Base-by-base conservation (phyloP, 192 early-diverging fungal genomes). In the Spizellomyces punctatus region DNA sequence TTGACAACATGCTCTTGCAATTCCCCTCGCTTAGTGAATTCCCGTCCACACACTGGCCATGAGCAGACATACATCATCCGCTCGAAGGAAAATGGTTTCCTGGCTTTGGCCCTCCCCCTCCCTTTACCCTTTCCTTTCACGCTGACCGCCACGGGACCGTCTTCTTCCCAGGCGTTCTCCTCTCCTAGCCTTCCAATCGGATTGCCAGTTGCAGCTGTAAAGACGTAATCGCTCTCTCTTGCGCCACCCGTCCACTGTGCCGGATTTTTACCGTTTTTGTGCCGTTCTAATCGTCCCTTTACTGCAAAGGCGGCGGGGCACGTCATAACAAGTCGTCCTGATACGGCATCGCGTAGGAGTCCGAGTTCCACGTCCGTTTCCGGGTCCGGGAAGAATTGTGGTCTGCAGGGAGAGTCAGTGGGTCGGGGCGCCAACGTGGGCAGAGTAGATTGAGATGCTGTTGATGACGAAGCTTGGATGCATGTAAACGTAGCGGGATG, bases 251-350 rank as follows among this genome's bases (percentile, higher is more conserved):
- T 65, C 71, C 71, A 74, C 4, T 17, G 21, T 12, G 19, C n/a
- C 16, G 72, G 72, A 59, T 74, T 19, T 44, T 67, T 74, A 17
- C 64, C 65, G n/a, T 58, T 67, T 19, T 60, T 6, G 57, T 74
- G 72, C 2, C 72, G 63, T 17, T 22, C 36, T 2, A 74, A 58
- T 1, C 72, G 50, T 7, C 56, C 43, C 6, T 55, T 46, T 14
- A 74, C 72, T n/a, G 72, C 72, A 67, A 74, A 74, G 6, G 72
- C 72, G 10, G 72, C 72, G 16, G 72, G 62, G 47, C 72, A 74
- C 0, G 56, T 12, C 56, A 74, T 22, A n/a, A 74, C 65, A 12
- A 74, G 55, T 6, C 55, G 52, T 19, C 56, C 54, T 8, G 52
- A 45, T 6, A 47, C 8, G 5, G 52, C n/a, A 46, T 74, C 44